Percentiles rank a stretch among this genome's conserved stretches.
phyloP scores from a whole-genome alignment of 495 filamentous ascomycete genomes.

The Penicillium desertorum region DNA sequence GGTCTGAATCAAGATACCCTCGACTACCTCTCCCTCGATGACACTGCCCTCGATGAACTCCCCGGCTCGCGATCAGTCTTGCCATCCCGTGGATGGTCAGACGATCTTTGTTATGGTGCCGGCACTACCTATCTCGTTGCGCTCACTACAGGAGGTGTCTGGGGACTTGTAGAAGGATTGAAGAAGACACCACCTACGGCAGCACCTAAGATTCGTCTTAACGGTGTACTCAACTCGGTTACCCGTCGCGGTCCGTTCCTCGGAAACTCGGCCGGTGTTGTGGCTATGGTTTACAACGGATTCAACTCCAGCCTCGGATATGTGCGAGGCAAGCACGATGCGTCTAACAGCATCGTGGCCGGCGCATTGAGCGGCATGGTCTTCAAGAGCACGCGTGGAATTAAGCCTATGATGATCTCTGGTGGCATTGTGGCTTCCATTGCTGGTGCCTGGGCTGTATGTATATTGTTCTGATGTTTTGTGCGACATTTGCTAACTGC shows the following conservation, averaged over 20 bases:
- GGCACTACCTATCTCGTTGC: conserved; percentile 89
- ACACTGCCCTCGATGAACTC: conserved; percentile 82
- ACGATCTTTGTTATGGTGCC: conserved; percentile 96
- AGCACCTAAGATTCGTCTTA: conserved; percentile 85
- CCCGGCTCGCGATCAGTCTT: conserved; percentile 82
- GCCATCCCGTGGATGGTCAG: conserved; percentile 93
- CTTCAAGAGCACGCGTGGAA: conserved; percentile 90
- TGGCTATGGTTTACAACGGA: conserved; percentile 92
- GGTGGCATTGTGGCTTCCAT: conserved; percentile 80
- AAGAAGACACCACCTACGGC: conserved; percentile 67
- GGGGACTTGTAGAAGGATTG: conserved; percentile 88
- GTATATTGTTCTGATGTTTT: conserved; percentile 30
- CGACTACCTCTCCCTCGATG: conserved; percentile 92
- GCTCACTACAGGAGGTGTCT: conserved; percentile 81
- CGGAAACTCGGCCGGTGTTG: conserved; percentile 90
- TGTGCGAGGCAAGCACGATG: conserved; percentile 84
- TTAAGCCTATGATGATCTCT: conserved; percentile 90
- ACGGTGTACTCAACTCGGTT: conserved; percentile 88
- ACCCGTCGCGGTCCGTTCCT: conserved; percentile 94
- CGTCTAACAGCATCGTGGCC: conserved; percentile 80
- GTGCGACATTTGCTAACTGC: conserved; percentile 30
- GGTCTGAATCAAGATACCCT: conserved; percentile 88
- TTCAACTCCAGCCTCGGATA: conserved; percentile 90
- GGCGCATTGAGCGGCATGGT: conserved; percentile 86
- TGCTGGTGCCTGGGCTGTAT: conserved; percentile 86